phyloP scores from a whole-genome alignment of 2,329 filamentous ascomycete genomes.

The Sporothrix mexicana region DNA sequence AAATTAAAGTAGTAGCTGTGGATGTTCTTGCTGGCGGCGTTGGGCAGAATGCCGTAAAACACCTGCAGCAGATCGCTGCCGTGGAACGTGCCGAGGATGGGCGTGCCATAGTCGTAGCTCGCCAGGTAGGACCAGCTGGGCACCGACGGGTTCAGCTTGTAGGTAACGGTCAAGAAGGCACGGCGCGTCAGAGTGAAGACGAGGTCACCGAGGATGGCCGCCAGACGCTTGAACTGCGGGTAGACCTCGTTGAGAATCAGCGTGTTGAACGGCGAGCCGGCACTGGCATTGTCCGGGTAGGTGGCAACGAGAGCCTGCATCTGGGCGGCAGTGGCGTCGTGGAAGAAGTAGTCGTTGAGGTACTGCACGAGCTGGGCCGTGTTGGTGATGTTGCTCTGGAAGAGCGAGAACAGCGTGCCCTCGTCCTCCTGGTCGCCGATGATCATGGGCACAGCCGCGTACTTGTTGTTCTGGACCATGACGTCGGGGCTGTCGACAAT shows the following conservation, averaged over 20 bases:
- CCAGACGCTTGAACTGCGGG: slow-evolving; percentile 77
- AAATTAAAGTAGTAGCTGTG: slow-evolving; percentile 77
- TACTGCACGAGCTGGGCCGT: slow-evolving; percentile 66
- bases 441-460: slow-evolving; percentile 57
- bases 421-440: slow-evolving; percentile 82
- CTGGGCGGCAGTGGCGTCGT: slow-evolving; percentile 55
- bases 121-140: slow-evolving; percentile 77
- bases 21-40: slow-evolving; percentile 65
- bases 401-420: slow-evolving; percentile 74
- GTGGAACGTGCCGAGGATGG: slow-evolving; percentile 78
- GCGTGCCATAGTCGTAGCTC: slow-evolving; percentile 72
- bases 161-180: slow-evolving; percentile 60
- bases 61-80: slow-evolving; percentile 71
- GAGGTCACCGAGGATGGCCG: slow-evolving; percentile 76
- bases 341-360: slow-evolving; percentile 65
- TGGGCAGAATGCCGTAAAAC: slow-evolving; percentile 68
- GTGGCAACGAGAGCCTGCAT: slow-evolving; percentile 64
- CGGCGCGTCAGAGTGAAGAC: slow-evolving; percentile 76
- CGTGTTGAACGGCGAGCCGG: slow-evolving; percentile 76
- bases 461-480: slow-evolving; percentile 57
- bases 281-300: slow-evolving; percentile 62
- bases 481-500: slow-evolving; percentile 68
- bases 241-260: slow-evolving; percentile 72
- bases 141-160: slow-evolving; percentile 58
- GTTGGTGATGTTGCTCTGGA: slow-evolving; percentile 71